These are phyloP conservation scores for Fusarium sp. DNA, from an alignment of 2,329 filamentous ascomycete genomes.

Conservation along the genomic window DNA sequence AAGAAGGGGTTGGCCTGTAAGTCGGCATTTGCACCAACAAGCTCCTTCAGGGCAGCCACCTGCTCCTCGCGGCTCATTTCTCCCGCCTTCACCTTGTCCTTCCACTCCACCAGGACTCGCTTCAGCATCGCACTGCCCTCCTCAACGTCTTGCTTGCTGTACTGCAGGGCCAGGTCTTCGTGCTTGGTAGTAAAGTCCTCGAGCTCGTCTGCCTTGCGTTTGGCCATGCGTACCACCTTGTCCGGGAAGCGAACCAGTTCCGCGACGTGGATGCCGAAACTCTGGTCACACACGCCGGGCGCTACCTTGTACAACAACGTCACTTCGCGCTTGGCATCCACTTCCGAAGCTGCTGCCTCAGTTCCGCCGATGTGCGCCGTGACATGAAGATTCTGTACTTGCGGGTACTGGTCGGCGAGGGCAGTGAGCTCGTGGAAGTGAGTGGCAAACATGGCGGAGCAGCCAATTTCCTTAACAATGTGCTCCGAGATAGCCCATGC, in stretches of 20 bases:
- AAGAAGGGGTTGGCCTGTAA: conserved; percentile 79
- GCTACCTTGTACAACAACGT: conserved; percentile 98
- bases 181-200: conserved; percentile 93
- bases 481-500: conserved; percentile 99
- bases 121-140: conserved; percentile 90
- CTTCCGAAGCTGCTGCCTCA: conserved; percentile 55
- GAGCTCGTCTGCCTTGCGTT: conserved; percentile 96
- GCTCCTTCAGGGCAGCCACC: conserved; percentile 81
- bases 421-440: conserved; percentile 99
- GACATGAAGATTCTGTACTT: conserved; percentile 94
- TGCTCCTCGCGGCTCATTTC: conserved; percentile 81
- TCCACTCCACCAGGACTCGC: conserved; percentile 87
- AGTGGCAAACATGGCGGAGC: conserved; percentile 95
- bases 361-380: conserved; percentile 87
- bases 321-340: conserved; percentile 79
- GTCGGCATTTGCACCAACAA: conserved; percentile 81
- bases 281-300: conserved; percentile 95
- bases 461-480: conserved; percentile 94
- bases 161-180: conserved; percentile 72
- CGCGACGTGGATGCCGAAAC: conserved; percentile 97
- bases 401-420: conserved; percentile 85
- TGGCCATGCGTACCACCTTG: conserved; percentile 99
- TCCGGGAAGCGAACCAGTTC: conserved; percentile 96
- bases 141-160: conserved; percentile 89
- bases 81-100: conserved; percentile 76